These are phyloP conservation scores for Adiantum capillusveneris DNA, from an alignment of 75 land plant species.

Conservation along the genomic window DNA sequence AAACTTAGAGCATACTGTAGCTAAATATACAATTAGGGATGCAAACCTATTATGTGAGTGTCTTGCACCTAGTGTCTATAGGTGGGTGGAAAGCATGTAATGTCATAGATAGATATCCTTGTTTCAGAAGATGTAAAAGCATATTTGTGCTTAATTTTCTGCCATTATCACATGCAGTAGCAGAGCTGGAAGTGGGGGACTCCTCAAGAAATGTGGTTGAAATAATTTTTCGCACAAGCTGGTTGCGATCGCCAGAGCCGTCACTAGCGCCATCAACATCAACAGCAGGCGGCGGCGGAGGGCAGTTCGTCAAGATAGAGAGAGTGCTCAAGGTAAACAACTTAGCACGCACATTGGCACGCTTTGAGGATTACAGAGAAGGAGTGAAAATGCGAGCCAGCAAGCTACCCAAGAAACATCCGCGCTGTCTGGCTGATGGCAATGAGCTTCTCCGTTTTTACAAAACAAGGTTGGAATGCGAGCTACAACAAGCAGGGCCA, in stretches of 20 bases:
- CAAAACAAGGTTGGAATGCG: conserved; percentile 61
- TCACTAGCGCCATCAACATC: conserved; percentile 9
- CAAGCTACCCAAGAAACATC: conserved; percentile 68
- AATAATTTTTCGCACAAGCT: conserved; percentile 84
- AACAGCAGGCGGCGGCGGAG: conserved; percentile 64
- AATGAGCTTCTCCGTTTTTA: conserved; percentile 78
- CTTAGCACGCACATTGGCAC: conserved; percentile 58
- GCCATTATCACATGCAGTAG: too few species aligned
- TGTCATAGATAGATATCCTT: too few species aligned
- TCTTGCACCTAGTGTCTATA: too few species aligned
- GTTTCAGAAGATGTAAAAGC: too few species aligned
- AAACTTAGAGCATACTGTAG: too few species aligned
- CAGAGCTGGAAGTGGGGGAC: conserved; percentile 78
- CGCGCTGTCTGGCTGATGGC: conserved; percentile 82
- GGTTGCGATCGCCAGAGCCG: conserved; percentile 25
- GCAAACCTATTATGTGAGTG: too few species aligned
- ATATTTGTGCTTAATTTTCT: too few species aligned
- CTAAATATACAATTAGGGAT: too few species aligned
- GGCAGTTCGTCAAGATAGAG: conserved; percentile 47
- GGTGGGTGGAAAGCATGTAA: too few species aligned
- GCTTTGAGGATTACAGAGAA: conserved; percentile 80
- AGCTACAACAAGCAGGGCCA: conserved; percentile 8
- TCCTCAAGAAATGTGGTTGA: conserved; percentile 90
- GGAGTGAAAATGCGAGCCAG: conserved; percentile 65
- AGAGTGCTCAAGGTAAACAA: conserved; percentile 76